A percentile compares a stretch with the other conserved stretches of the same genome.
phyloP scores from a whole-genome alignment of 352 stramenopile species.

The Phytophthora hybrid region DNA sequence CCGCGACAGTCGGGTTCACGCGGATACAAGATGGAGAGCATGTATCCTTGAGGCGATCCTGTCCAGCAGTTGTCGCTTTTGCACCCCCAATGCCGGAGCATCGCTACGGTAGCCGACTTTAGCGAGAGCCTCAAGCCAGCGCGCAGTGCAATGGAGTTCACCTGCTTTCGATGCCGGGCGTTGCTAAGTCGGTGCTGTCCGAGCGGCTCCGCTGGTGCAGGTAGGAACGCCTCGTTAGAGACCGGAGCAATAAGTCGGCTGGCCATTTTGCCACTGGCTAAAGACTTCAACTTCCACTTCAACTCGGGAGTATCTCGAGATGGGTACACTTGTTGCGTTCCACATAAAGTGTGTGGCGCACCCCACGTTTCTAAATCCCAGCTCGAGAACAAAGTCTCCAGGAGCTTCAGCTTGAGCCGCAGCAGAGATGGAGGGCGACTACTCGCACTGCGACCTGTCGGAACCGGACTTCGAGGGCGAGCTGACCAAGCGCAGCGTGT shows the following conservation, averaged over 20 bases:
- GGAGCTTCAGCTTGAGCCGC: background rate
- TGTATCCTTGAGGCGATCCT: conserved; percentile 39
- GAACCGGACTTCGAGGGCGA: conserved; percentile 89
- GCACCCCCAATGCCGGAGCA: background rate
- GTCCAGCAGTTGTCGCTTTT: background rate
- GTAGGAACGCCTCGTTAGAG: conserved; percentile 13
- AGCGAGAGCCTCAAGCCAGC: background rate
- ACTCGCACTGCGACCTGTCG: conserved; percentile 79
- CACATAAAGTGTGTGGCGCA: background rate
- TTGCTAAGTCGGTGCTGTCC: conserved; percentile 7
- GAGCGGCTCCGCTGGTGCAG: conserved; percentile 2
- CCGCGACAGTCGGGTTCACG: conserved; percentile 31
- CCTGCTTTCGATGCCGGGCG: background rate
- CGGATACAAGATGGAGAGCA: conserved; percentile 24
- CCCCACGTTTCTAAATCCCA: background rate
- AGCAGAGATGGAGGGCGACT: conserved; percentile 71
- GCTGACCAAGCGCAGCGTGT: conserved; percentile 92
- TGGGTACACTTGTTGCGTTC: background rate
- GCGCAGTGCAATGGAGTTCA: background rate
- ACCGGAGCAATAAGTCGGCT: conserved; percentile 8
- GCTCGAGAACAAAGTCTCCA: background rate
- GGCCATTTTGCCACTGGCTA: conserved; percentile 6
- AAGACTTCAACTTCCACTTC: background rate
- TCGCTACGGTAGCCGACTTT: background rate
- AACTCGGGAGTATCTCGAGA: background rate